These are phyloP conservation scores for Pseudevernia furfuracea DNA, from an alignment of 495 filamentous ascomycete genomes.

Conservation along the genomic window DNA sequence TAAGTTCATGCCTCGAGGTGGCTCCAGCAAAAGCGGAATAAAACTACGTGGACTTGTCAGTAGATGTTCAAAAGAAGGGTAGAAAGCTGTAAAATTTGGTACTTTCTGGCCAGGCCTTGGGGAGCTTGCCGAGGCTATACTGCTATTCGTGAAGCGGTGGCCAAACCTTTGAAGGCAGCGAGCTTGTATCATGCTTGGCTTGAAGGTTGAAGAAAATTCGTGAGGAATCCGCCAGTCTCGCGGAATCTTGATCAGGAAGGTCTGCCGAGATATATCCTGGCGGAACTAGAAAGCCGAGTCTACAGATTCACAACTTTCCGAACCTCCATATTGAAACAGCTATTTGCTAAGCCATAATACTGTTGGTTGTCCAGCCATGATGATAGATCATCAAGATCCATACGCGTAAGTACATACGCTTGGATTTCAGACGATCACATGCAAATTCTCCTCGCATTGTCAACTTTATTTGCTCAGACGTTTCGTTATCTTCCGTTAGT, in stretches of 20 bases:
- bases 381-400: no score
- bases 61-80: neutral
- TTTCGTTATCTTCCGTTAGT: no score
- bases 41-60: neutral
- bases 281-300: no score
- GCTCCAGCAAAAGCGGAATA: conserved; percentile 8
- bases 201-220: neutral
- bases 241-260: neutral
- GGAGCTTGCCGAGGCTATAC: neutral
- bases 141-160: neutral
- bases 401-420: no score
- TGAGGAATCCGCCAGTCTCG: neutral
- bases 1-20: neutral
- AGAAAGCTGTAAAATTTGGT: neutral
- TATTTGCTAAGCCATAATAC: no score
- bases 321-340: no score
- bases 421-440: no score
- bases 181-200: conserved; percentile 11
- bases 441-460: no score
- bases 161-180: conserved; percentile 12
- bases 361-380: no score
- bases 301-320: no score
- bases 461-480: no score
- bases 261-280: neutral
- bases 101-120: neutral